Evolutionary conservation across 805 yeast species (phyloP), one percentile per base, ranked within the genome.

Genomic region (Debaryomyces hansenii): DNA sequence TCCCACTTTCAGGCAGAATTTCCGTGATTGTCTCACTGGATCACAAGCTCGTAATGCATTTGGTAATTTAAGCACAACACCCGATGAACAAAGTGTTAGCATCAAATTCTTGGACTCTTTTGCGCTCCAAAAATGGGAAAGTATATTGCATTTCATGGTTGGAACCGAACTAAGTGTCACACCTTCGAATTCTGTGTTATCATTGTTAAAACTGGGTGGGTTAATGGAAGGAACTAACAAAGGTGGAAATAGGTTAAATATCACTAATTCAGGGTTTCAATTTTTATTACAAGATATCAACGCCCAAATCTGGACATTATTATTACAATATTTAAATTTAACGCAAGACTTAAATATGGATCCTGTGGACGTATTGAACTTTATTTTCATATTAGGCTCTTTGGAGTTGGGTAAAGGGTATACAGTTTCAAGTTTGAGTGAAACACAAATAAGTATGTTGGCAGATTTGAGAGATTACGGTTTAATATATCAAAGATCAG

Each of bases 71-170:
- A 78, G 82, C 44, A 78, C 79, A 16, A 69, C 76, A 33, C 72
- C 74, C 7, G 84, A 83, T 50, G 77, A 80, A 38, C 78, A 79
- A 45, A 69, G 70, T 27, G 85, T 87, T 4, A 83, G 80, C 40
- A 66, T 83, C n/a, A 77, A 75, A 32, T 85, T 84, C 56, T 71
- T 92, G 40, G 95, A 89, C 54, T 73, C 74, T 34, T 91, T 90
- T 66, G 96, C 97, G 11, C 78, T 90, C 5, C 79, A 77, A 39
- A 90, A 87, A 60, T 94, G 99, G 99, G 99, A 94, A 62, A 82
- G 89, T 6, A 92, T 94, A 55, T 73, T 94, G 56, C 98, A 94
- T 73, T 94, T 85, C 70, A 92, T 94, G 98, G 99, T 94, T 37
- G 97, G 98, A 1, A 89, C 97, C 0, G 87, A 88, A 42, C 69